Percentiles rank a stretch among this genome's conserved stretches.
phyloP scores from a whole-genome alignment of 768 basidiomycete species.

The Mycena latifolia region DNA sequence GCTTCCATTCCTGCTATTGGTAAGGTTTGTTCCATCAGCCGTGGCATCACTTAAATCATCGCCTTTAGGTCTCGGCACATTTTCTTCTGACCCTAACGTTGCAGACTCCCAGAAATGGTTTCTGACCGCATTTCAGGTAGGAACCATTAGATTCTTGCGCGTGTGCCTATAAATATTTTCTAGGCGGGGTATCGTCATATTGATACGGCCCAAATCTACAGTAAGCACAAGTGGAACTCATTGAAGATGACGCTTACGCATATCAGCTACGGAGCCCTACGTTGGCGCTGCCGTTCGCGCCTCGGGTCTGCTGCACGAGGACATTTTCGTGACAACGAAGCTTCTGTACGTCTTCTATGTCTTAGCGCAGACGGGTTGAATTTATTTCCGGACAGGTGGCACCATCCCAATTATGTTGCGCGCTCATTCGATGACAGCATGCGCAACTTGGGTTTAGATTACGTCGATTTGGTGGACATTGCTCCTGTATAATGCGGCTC shows the following conservation, averaged over 20 bases:
- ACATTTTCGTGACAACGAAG: slow-evolving; percentile 66
- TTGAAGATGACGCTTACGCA: neutral
- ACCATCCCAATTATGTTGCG: slow-evolving; percentile 52
- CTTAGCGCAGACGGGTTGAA: neutral
- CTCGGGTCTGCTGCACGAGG: slow-evolving; percentile 61
- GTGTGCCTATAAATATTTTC: neutral
- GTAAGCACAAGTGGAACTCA: slow-evolving; percentile 29
- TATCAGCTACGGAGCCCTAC: slow-evolving; percentile 51
- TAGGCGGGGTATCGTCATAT: slow-evolving; percentile 58
- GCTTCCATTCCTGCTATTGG: slow-evolving; percentile 14
- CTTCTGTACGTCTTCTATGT: slow-evolving; percentile 46
- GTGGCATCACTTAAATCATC: neutral
- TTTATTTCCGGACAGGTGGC: slow-evolving; percentile 41
- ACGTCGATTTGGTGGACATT: slow-evolving; percentile 59
- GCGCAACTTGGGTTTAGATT: slow-evolving; percentile 53
- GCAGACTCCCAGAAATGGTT: slow-evolving; percentile 52
- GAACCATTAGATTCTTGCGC: neutral
- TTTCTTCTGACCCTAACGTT: slow-evolving; percentile 47
- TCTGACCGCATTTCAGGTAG: slow-evolving; percentile 53
- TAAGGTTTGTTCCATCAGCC: neutral
- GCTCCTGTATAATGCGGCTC: neutral
- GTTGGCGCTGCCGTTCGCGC: slow-evolving; percentile 59
- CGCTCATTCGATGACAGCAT: slow-evolving; percentile 58
- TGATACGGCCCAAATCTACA: slow-evolving; percentile 53
- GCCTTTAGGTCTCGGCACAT: slow-evolving; percentile 5